Base-by-base conservation (phyloP, 768 basidiomycete species). In the Termitomyces titanicus region DNA sequence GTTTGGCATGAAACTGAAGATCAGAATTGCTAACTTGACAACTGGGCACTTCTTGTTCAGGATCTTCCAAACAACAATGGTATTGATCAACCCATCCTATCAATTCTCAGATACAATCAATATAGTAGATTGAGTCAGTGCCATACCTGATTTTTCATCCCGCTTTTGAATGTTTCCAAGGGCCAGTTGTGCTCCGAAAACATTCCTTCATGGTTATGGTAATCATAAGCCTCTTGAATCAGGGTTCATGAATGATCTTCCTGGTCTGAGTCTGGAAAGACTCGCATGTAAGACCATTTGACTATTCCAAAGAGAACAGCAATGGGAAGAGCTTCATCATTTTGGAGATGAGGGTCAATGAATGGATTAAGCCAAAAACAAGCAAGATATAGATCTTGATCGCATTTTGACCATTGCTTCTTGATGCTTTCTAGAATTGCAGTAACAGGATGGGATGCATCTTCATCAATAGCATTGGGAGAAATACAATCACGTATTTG, bases 1-100 rank as follows among this genome's bases (percentile, higher is more conserved):
- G 31, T 47, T 47, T 12, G 44, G 22, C 34, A 39, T 68, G 70
- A 27, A 64, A 25, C 22, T 67, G 62, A 68, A 62, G 37, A 70
- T 55, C 38, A 50, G 57, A 31, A 68, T 64, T 6, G 68, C 68
- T 12, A 71, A 52, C 25, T 57, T 56, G 15, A 64, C 54, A 27
- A 68, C 56, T 18, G 58, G 25, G 51, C 35, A 5, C 0, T 56
- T 33, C 27, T 55, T 42, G 50, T 54, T 53, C 6, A 61, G 10
- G 40, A 43, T 48, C 55, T 54, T 59, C 43, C 24, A 60, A 42
- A 52, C 50, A 60, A 29, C 35, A 7, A 49, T 37, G 4, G 52
- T 20, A 37, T 49, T 20, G 13, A 43, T 51, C 27, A 20, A 24
- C 20, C 46, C 5, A 29, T 53, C 27, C 25, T 51, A 52, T 44